Base-by-base conservation (phyloP, 805 yeast genomes). In the Lachancea nothofagi region DNA sequence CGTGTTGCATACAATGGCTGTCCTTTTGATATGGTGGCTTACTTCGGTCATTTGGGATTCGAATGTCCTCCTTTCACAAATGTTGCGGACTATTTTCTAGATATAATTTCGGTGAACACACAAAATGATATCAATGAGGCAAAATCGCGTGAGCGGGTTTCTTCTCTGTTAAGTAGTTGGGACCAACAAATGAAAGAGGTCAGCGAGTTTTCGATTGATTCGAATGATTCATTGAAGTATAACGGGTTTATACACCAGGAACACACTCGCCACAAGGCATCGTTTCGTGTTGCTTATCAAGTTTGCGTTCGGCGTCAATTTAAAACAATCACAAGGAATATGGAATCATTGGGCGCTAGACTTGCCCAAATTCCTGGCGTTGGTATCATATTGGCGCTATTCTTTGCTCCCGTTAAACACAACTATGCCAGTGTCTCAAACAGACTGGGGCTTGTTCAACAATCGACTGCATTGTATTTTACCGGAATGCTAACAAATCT, bases 401-500 rank as follows among this genome's bases (percentile, higher is more conserved):
- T 71, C 51, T 86, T 78, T 65, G 67, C 85, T 1, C 82, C 84
- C 7, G 51, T 80, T 33, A 68, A 67, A 40, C 61, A 74, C 39
- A 50, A 54, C 24, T 58, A 61, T 34, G 57, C 60, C 1, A 80
- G 90, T 24, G 71, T 84, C 23, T 70, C 69, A 42, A 76, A 85
- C 57, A 65, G 94, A 47, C 60, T 87, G 13, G 95, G 95, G 3
- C 62, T 86, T 35, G 71, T 82, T 2, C 95, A 87, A 57, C 84
- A 83, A 53, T 72, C 80, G 3, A 65, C 81, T 17, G 78, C 86
- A 22, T 57, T 86, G 37, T 86, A 82, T 54, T 87, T 78, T 56
- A 78, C 79, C 34, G 96, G 96, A 1, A 75, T 86, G 72, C 69
- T 87, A 40, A 83, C 81, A 51, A 86, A 85, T 57, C 67, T 86